phyloP scores from a whole-genome alignment of 1,139 yeast genomes.

The Taphrina betulina region DNA sequence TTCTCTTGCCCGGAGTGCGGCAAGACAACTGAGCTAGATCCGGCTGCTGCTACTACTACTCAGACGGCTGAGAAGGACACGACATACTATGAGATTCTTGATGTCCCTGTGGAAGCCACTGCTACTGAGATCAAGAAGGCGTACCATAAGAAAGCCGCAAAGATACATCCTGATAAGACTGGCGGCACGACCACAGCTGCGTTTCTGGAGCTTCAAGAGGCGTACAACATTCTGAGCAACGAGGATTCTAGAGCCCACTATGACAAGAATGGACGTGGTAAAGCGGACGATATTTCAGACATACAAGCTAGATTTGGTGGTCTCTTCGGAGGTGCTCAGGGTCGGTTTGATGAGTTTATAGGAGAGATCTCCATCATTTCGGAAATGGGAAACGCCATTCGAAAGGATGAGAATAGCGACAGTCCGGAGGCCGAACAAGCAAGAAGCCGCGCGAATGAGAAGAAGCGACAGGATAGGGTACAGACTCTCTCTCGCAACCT shows the following conservation, averaged over 20 bases:
- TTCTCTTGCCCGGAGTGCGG: constrained; percentile 22
- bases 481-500: constrained; percentile 62
- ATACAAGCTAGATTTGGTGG: constrained; percentile 53
- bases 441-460: constrained; percentile 40
- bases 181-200: constrained; percentile 64
- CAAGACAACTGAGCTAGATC: constrained; percentile 17
- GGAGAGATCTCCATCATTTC: constrained; percentile 81
- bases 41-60: not conserved
- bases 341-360: constrained; percentile 67
- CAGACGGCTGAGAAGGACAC: constrained; percentile 9
- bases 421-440: constrained; percentile 62
- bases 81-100: constrained; percentile 77
- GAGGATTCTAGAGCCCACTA: constrained; percentile 67
- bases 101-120: constrained; percentile 65
- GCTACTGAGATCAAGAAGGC: constrained; percentile 84
- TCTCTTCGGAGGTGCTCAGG: constrained; percentile 85
- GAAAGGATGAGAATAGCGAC: constrained; percentile 62
- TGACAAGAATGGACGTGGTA: constrained; percentile 63
- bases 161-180: constrained; percentile 90
- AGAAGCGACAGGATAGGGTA: constrained; percentile 68
- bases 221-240: constrained; percentile 79
- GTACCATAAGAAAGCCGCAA: constrained; percentile 80
- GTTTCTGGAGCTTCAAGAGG: constrained; percentile 59
- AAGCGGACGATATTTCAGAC: constrained; percentile 30
- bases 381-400: constrained; percentile 70